These are phyloP conservation scores for Amniculicola lignicola DNA, from an alignment of 495 filamentous ascomycete genomes.

Conservation along the genomic window DNA sequence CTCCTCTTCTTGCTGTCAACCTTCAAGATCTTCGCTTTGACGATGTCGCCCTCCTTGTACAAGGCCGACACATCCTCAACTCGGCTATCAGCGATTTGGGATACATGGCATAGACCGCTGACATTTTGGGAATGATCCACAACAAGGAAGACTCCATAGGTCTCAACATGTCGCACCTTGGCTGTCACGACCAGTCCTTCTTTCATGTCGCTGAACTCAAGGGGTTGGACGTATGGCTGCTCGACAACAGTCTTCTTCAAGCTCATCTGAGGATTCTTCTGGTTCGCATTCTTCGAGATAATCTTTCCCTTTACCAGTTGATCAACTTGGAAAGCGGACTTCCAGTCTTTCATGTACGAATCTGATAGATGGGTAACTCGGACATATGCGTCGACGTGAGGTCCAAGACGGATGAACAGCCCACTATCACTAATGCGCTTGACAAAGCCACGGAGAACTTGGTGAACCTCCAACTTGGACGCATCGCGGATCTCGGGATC, in stretches of 20 bases:
- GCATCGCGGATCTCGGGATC: conserved; percentile 72
- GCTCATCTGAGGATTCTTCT: conserved; percentile 77
- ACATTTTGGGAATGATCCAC: conserved; percentile 80
- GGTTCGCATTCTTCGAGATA: conserved; percentile 58
- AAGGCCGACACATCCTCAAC: conserved; percentile 77
- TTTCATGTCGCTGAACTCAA: conserved; percentile 68
- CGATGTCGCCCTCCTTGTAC: conserved; percentile 81
- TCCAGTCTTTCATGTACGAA: conserved; percentile 91
- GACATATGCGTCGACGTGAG: conserved; percentile 74
- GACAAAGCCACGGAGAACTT: conserved; percentile 83
- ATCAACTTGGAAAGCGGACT: conserved; percentile 76
- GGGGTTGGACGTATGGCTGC: conserved; percentile 66
- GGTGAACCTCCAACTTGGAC: conserved; percentile 69
- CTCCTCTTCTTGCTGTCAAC: conserved; percentile 68
- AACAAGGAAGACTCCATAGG: conserved; percentile 91
- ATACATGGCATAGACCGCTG: conserved; percentile 87
- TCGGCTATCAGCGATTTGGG: conserved; percentile 77
- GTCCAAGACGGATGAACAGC: conserved; percentile 75
- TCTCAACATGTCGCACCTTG: conserved; percentile 86
- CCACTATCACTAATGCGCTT: conserved; percentile 83
- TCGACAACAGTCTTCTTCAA: conserved; percentile 81
- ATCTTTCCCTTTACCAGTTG: conserved; percentile 88
- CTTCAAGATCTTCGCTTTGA: conserved; percentile 84
- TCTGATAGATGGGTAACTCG: conserved; percentile 86
- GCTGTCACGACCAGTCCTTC: conserved; percentile 79